Conservation (phyloP, 2,329 filamentous ascomycete species). For the Grosmannia clavigera region DNA sequence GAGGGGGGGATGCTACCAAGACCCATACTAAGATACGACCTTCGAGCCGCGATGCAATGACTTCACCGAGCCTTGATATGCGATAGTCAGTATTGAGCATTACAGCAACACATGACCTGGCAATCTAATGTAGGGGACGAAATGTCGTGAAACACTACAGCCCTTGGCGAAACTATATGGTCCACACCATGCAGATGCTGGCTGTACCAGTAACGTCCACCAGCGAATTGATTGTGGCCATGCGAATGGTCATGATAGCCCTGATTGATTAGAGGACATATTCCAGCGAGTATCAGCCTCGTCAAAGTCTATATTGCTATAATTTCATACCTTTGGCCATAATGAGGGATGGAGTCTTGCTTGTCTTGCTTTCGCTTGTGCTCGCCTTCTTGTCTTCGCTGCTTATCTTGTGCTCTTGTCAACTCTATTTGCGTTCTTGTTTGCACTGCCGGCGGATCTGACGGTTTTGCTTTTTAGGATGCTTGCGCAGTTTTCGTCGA, state of each 20-base stretch:
- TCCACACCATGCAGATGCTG: background rate
- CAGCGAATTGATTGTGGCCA: background rate
- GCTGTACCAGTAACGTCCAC: background rate
- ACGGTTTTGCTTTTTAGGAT: constrained; percentile 10
- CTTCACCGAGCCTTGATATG: background rate
- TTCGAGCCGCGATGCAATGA: constrained; percentile 1
- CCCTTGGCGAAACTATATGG: background rate
- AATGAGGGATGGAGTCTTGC: background rate
- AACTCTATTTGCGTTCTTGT: background rate
- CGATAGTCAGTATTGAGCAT: background rate
- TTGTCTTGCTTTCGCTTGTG: background rate
- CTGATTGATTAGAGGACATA: background rate
- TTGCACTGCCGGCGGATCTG: background rate
- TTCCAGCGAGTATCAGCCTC: background rate
- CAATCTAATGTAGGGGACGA: no score
- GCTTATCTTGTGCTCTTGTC: background rate
- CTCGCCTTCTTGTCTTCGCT: background rate
- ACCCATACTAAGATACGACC: background rate
- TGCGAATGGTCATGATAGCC: background rate
- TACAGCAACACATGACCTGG: background rate
- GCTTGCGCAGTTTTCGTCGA: constrained; percentile 20
- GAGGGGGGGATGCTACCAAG: background rate
- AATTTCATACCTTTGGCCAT: background rate
- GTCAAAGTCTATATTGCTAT: background rate
- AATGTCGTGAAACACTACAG: background rate